A percentile compares a stretch with the other conserved stretches of the same genome.
These are phyloP conservation scores for Sugiyamaella novakii DNA, from an alignment of 1,139 yeast genomes.

Conservation along the genomic window DNA sequence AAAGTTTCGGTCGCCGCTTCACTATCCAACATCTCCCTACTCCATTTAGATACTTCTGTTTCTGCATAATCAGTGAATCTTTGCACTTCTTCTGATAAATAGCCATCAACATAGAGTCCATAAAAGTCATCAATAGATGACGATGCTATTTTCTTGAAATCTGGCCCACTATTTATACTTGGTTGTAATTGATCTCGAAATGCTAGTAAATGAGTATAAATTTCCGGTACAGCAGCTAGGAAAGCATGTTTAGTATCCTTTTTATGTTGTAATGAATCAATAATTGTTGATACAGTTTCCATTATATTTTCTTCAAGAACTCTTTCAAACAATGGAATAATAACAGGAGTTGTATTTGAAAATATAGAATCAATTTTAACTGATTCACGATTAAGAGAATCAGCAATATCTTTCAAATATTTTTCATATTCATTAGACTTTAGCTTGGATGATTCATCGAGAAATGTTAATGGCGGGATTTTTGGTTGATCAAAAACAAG, in stretches of 20 bases:
- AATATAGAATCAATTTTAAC: slow-evolving; percentile 45
- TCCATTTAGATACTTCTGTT: slow-evolving; percentile 42
- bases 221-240: slow-evolving; percentile 26
- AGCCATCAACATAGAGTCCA: slow-evolving; percentile 47
- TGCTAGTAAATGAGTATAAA: slow-evolving; percentile 30
- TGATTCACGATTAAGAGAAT: slow-evolving; percentile 43
- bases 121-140: slow-evolving; percentile 52
- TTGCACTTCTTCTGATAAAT: slow-evolving; percentile 46
- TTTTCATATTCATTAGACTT: slow-evolving; percentile 37
- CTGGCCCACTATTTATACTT: slow-evolving; percentile 34
- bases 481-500: slow-evolving; percentile 36
- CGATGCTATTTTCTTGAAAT: slow-evolving; percentile 41
- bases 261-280: slow-evolving; percentile 27
- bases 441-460: slow-evolving; percentile 36
- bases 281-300: slow-evolving; percentile 37
- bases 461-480: slow-evolving; percentile 25
- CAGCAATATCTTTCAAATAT: slow-evolving; percentile 41
- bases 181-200: slow-evolving; percentile 37
- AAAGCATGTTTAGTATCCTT: neutral
- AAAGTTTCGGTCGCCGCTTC: slow-evolving; percentile 47
- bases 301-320: slow-evolving; percentile 43
- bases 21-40: slow-evolving; percentile 37
- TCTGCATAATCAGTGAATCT: slow-evolving; percentile 41
- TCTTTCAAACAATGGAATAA: slow-evolving; percentile 39
- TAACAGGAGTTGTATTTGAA: slow-evolving; percentile 35